Percentiles rank a stretch among this genome's conserved stretches.
phyloP scores from a whole-genome alignment of 148 eudicot genomes.

The Simmondsia chinensis region DNA sequence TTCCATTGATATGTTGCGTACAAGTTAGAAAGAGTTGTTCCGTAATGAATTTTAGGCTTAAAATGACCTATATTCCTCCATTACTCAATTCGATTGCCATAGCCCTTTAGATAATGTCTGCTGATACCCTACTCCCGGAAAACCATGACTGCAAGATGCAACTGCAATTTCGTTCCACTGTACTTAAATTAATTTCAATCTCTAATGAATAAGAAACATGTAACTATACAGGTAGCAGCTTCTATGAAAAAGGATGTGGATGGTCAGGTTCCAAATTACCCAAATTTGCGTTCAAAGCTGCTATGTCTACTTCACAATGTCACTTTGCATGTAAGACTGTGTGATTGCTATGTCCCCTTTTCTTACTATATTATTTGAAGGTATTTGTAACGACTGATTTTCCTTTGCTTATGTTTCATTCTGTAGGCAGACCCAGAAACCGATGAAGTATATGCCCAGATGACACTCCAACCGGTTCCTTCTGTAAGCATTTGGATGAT shows the following conservation, averaged over 20 bases:
- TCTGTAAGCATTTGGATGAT: constrained; percentile 37
- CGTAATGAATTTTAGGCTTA: no score
- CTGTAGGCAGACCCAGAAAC: constrained; percentile 97
- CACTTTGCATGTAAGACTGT: constrained; percentile 68
- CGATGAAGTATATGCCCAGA: constrained; percentile 98
- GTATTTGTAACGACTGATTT: background rate
- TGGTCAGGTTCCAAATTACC: constrained; percentile 81
- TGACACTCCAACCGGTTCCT: constrained; percentile 93
- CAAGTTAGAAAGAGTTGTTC: no score
- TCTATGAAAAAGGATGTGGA: constrained; percentile 87
- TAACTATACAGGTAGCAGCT: constrained; percentile 76
- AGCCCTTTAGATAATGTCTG: no score
- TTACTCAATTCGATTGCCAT: no score
- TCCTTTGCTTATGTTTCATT: constrained; percentile 7
- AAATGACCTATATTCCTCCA: no score
- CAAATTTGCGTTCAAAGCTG: constrained; percentile 85
- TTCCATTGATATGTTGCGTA: no score
- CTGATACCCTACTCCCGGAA: no score
- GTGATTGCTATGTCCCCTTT: background rate
- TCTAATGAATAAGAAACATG: no score
- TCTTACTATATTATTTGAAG: background rate
- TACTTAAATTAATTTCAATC: background rate
- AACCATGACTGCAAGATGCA: background rate
- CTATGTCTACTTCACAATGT: constrained; percentile 82
- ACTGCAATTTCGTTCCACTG: background rate